Percentiles rank a stretch among this genome's conserved stretches.
phyloP scores from a whole-genome alignment of 305 asterid species.

The Solanum hybrid region DNA sequence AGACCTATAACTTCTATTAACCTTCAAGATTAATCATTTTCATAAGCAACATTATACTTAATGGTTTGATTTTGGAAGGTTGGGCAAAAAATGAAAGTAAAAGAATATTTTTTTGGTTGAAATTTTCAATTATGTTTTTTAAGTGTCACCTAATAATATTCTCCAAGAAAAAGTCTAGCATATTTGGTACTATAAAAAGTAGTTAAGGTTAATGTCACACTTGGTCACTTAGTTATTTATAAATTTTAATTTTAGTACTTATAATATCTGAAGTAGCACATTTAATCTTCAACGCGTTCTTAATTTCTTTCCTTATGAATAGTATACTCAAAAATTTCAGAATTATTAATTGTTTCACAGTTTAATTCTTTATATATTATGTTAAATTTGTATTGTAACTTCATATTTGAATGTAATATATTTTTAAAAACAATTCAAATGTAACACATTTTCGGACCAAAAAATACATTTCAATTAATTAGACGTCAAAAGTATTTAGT shows the following conservation, averaged over 20 bases:
- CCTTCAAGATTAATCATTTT: not conserved
- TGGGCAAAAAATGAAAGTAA: not conserved
- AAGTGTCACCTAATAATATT: not conserved
- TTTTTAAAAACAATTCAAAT: not conserved
- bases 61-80: not conserved
- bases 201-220: not conserved
- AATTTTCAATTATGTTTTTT: not conserved
- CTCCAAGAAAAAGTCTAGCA: not conserved
- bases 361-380: not conserved
- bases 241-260: not conserved
- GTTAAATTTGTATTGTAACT: not conserved
- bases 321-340: not conserved
- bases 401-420: not conserved
- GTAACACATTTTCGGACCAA: not conserved
- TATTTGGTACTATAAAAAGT: not conserved
- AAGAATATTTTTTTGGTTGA: not conserved
- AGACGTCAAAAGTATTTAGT: not conserved
- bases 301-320: not conserved
- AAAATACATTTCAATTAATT: not conserved
- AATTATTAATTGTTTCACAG: not conserved
- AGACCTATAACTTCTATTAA: not conserved
- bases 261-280: not conserved
- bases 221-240: not conserved
- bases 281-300: not conserved
- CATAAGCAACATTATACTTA: not conserved